Conservation (phyloP, 2,329 filamentous ascomycete species). For the Aspergillus sergii region DNA sequence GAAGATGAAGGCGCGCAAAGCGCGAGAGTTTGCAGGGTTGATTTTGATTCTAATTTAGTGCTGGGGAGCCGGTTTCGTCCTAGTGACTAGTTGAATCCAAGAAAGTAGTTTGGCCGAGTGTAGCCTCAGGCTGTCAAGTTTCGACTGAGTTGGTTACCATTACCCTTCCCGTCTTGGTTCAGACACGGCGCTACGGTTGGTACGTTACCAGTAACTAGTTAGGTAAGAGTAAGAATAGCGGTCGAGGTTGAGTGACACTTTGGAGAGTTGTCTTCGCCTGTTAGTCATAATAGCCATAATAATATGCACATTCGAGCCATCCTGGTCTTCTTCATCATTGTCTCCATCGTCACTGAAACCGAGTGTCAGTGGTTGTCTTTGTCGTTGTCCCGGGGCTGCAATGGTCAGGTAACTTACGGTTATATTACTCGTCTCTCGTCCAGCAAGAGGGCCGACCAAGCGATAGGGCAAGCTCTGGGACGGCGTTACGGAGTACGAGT, state of each 20-base stretch:
- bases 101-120: background rate
- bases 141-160: background rate
- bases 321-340: background rate
- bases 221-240: background rate
- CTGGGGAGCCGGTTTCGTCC: background rate
- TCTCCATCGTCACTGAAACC: background rate
- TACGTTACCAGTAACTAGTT: background rate
- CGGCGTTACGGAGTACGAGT: background rate
- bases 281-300: background rate
- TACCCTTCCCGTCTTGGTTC: background rate
- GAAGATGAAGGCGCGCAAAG: constrained; percentile 9
- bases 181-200: background rate
- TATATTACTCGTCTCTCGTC: background rate
- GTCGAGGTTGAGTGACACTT: background rate
- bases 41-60: background rate
- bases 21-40: constrained; percentile 1
- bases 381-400: background rate
- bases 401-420: background rate
- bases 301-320: background rate
- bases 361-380: background rate
- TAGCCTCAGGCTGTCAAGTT: background rate
- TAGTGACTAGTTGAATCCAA: constrained; percentile 4
- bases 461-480: background rate
- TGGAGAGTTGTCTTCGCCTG: background rate
- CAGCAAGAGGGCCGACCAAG: background rate